These are phyloP conservation scores for Aspergillus nanangensis DNA, from an alignment of 495 filamentous ascomycete genomes.

Conservation along the genomic window DNA sequence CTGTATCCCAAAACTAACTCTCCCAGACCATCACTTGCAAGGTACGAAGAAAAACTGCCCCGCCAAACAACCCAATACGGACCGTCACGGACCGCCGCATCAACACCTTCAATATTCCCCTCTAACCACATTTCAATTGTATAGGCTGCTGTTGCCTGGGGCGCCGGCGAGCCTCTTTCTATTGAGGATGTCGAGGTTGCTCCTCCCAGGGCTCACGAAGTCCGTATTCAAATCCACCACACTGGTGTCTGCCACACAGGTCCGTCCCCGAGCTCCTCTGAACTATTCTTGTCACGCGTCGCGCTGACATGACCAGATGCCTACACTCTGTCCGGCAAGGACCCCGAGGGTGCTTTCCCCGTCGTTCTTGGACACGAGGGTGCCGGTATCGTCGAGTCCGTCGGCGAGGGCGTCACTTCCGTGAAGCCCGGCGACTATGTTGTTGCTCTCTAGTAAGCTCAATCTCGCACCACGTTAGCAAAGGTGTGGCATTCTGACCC, in stretches of 20 bases:
- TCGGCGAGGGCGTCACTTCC: slow-evolving; percentile 91
- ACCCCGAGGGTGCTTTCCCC: slow-evolving; percentile 97
- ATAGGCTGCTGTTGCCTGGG: slow-evolving; percentile 95
- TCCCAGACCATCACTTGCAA: slow-evolving; percentile 72
- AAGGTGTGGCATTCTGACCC: neutral
- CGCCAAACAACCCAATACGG: no score
- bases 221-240: slow-evolving; percentile 93
- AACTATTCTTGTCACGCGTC: neutral
- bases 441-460: slow-evolving; percentile 83
- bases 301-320: slow-evolving; percentile 57
- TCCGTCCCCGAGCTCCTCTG: slow-evolving; percentile 29
- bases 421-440: slow-evolving; percentile 83
- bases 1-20: slow-evolving; percentile 6
- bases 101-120: slow-evolving; percentile 8
- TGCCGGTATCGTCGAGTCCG: slow-evolving; percentile 93
- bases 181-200: slow-evolving; percentile 90
- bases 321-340: slow-evolving; percentile 96
- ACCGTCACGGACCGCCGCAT: no score
- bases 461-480: neutral
- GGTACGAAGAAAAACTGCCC: slow-evolving; percentile 30
- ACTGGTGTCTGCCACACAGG: slow-evolving; percentile 98
- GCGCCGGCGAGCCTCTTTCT: slow-evolving; percentile 80
- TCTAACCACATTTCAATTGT: neutral
- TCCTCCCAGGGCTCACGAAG: slow-evolving; percentile 87
- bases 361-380: slow-evolving; percentile 96